Base-by-base conservation (phyloP, 768 basidiomycete genomes). In the Lactifluus volemus region DNA sequence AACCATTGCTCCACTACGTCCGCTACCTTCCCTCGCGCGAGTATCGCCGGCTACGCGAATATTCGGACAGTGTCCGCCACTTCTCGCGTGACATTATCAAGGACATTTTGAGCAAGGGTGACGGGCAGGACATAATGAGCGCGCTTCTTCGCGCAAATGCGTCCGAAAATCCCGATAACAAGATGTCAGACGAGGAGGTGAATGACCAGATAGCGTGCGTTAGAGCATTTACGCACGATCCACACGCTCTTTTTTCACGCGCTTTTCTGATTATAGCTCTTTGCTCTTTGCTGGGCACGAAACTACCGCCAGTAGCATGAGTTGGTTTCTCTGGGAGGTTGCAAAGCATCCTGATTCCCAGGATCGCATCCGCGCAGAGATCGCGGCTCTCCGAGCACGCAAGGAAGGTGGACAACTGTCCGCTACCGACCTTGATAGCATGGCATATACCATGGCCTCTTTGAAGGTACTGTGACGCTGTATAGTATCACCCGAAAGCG, bases 241-340 rank as follows among this genome's bases (percentile, higher is more conserved):
- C 2, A 5, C 12, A 17, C 36, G 5, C 14, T 9, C 4, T 6
- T 19, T 21, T 6, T 34, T 55, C 39, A 52, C 38, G 12, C 25
- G 30, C 21, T 25, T 32, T 11, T 19, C 38, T 25, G 42, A 41
- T 12, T 59, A 29, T 45, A 65, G 64, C 12, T 42, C 50, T 2
- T 4, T 65, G 5, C 42, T 65, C 29, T 34, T 65, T 11, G 64
- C 64, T 19, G 64, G 64, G 2, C 64, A 65, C n/a, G 64, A 65
- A 17, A 63, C 62, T 14, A 65, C 63, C 14, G 25, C 64, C 17
- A 55, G 21, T 30, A 56, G 49, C 17, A 17, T 65, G 5, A 48
- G 49, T 30, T 65, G 64, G 64, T 59, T 63, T 50, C 53, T 65
- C 11, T 65, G 58, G 56, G 64, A 65, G 30, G 3, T 64, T 3